Base-by-base conservation (phyloP, 2,329 filamentous ascomycete genomes). In the Boeremia lycopersici region DNA sequence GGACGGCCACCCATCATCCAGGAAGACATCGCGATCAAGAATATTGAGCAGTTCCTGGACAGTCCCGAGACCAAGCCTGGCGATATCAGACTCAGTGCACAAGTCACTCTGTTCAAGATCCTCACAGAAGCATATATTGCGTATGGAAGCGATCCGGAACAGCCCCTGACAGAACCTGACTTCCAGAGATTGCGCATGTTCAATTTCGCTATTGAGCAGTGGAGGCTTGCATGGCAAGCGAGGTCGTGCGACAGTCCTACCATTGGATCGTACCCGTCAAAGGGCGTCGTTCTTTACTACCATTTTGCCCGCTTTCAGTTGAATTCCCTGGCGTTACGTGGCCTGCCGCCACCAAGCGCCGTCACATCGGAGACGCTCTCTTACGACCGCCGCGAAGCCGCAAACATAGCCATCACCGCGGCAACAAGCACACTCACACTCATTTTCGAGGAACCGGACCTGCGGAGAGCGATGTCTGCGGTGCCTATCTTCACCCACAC, bases 271-370 rank as follows among this genome's bases (percentile, higher is more conserved):
- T 72, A 71, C 36, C 79, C 79, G 2, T 79, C 78, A 5, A 81
- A 81, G 61, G 80, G 79, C 3, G 78, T 82, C 9, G 77, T 81
- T 1, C 67, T 83, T 4, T 81, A 83, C 63, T 82, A 81, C 60
- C 78, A 82, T 61, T 83, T 83, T 57, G 80, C 79, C n/a, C 79
- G 79, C 45, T 81, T 83, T 49, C 80, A 83, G 46, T 74, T 83
- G 26, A 81, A 82, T 53, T 66, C 80, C 64, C 64, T 83, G 72
- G 63, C 78, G 65, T 53, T 82, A 65, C 43, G 80, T 70, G 53
- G 68, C 0, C 43, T 72, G 72, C 65, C 73, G 75, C 15, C 77
- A 71, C 62, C 78, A 74, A 74, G 76, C 77, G 26, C 74, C 74
- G 12, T 77, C 78, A 58, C 80, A 74, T 63, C 76, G 61, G 48